Conservation (phyloP, 768 basidiomycete species). For the Phylloporus scabripes region DNA sequence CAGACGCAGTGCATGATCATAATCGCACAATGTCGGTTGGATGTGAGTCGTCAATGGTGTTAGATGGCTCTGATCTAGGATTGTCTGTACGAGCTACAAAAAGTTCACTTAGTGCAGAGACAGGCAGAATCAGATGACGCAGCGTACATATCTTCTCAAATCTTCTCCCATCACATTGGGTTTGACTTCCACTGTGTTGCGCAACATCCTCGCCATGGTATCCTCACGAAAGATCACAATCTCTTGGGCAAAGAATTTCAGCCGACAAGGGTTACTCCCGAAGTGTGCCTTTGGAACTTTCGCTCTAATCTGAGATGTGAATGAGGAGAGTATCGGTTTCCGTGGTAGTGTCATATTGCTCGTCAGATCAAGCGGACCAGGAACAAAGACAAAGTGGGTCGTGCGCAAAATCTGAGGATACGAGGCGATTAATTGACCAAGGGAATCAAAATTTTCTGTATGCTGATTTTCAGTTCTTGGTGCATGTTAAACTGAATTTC, state of each 20-base stretch:
- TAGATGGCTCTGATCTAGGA: constrained; percentile 94
- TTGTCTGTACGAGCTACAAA: constrained; percentile 85
- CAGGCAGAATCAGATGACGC: not conserved
- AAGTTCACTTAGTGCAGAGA: not conserved
- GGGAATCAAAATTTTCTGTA: constrained; percentile 77
- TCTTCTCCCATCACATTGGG: constrained; percentile 71
- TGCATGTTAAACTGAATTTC: not conserved
- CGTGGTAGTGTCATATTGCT: constrained; percentile 79
- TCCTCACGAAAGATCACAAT: constrained; percentile 93
- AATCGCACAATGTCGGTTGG: constrained; percentile 84
- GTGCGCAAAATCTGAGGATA: constrained; percentile 71
- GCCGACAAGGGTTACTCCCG: constrained; percentile 86
- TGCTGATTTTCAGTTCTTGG: constrained; percentile 2
- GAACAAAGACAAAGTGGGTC: constrained; percentile 92
- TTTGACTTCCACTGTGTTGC: constrained; percentile 88
- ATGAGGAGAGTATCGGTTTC: constrained; percentile 68
- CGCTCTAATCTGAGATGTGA: constrained; percentile 61
- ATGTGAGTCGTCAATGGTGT: constrained; percentile 78
- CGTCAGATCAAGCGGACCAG: constrained; percentile 88
- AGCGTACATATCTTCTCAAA: constrained; percentile 80
- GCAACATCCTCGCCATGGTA: constrained; percentile 86
- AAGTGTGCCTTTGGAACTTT: constrained; percentile 80
- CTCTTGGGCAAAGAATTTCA: constrained; percentile 94
- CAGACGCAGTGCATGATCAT: constrained; percentile 85
- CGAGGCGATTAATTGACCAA: constrained; percentile 79